Evolutionary conservation across 441 rosid genomes (phyloP).

Genomic region (Brassica hybrid): DNA sequence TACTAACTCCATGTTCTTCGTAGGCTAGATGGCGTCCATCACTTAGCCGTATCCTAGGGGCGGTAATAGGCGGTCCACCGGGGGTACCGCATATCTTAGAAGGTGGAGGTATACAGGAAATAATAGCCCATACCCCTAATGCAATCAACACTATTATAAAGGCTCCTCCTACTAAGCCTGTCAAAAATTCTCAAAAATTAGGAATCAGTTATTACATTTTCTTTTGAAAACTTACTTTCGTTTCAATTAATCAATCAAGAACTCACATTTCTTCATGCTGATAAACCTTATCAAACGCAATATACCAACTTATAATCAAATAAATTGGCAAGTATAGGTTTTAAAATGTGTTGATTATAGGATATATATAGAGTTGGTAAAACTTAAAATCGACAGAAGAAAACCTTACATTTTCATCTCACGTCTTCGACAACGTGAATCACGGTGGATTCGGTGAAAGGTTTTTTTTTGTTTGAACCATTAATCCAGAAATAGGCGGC

Average conservation of each 20-base stretch:
- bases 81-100: constrained; percentile 62
- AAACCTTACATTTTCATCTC: neutral
- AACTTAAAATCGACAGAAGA: neutral
- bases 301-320: constrained; percentile 24
- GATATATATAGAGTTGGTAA: constrained; percentile 5
- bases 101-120: constrained; percentile 56
- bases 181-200: neutral
- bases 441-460: constrained; percentile 20
- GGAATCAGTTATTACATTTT: neutral
- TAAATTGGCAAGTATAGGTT: constrained; percentile 23
- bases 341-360: neutral
- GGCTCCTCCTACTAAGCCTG: constrained; percentile 47
- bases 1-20: constrained; percentile 68
- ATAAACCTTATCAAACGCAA: neutral
- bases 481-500: constrained; percentile 30
- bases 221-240: constrained; percentile 1
- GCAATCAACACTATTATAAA: constrained; percentile 32
- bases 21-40: constrained; percentile 85
- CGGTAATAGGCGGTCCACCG: constrained; percentile 70
- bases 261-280: constrained; percentile 41
- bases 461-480: neutral
- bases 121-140: constrained; percentile 55
- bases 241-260: neutral
- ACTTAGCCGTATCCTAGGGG: constrained; percentile 66
- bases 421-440: constrained; percentile 31